phyloP scores from a whole-genome alignment of 2,329 filamentous ascomycete species.

The Orbilia brochopaga region DNA sequence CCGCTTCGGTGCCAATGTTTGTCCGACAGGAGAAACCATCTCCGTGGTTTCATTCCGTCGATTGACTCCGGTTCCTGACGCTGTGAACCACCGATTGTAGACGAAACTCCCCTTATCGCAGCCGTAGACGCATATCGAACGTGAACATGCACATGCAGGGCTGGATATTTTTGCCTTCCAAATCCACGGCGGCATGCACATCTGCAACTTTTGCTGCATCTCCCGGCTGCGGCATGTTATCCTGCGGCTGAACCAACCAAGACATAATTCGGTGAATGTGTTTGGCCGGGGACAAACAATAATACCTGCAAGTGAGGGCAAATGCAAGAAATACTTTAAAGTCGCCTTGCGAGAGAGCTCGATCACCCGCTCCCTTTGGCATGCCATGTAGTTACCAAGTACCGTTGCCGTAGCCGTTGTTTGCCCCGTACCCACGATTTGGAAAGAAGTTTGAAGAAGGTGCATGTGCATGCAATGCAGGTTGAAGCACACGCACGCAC shows the following conservation, averaged over 20 bases:
- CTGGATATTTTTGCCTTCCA: neutral
- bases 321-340: neutral
- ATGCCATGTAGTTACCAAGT: no score
- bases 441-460: no score
- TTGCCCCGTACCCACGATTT: no score
- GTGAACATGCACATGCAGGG: no score
- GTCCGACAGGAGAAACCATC: neutral
- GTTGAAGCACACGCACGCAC: neutral
- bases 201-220: neutral
- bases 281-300: neutral
- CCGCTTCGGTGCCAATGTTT: no score
- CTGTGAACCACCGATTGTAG: neutral
- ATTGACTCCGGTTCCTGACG: neutral
- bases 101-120: neutral
- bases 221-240: neutral
- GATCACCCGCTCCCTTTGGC: neutral
- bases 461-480: neutral
- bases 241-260: conserved; percentile 3
- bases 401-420: no score
- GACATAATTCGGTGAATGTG: neutral
- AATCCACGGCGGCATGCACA: neutral
- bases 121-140: neutral
- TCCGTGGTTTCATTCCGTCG: neutral
- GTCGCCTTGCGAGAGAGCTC: neutral
- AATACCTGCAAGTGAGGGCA: neutral